Evolutionary conservation across 495 filamentous ascomycete species (phyloP), one percentile per base, ranked within the genome.

Genomic region (Penicillium egyptiacum): DNA sequence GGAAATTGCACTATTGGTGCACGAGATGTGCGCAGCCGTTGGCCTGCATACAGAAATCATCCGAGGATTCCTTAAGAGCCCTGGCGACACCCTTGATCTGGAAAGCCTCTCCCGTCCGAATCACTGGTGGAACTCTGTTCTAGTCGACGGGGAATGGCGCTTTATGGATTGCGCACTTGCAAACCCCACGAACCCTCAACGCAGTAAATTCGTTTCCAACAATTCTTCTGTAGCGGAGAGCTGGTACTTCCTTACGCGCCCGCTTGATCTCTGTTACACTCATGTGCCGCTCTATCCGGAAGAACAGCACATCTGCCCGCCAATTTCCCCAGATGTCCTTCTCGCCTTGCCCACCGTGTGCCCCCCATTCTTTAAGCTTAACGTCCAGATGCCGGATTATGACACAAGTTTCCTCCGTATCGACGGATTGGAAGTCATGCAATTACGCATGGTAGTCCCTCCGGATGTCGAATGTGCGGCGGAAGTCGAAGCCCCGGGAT

Each of bases 91-190:
- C 2, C 79, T 91, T 16, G 92, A 97, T 33, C 72, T 89, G 23
- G 87, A 86, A 46, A 74, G 72, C 44, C 81, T 87, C 14, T 83
- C 88, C 53, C 84, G 87, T 35, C 83, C 93, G 8, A 99, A 99
- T 62, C 94, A 99, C 77, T 97, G 90, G 88, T 99, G 94, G 94
- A 99, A 99, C 65, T 87, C 91, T 2, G 92, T 99, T 3, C 73
- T 96, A 37, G 86, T 96, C 11, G 95, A 99, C 64, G 87, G 89
- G 16, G 90, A 96, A 71, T 99, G 94, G 94, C 87, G 94, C 46
- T 86, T 97, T 57, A 93, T 99, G 82, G 94, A 99, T 70, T 95
- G 90, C 65, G 91, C 91, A 19, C 79, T 99, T 30, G 91, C 95
- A 23, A 90, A 85, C 55, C 92, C 94, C 30, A 95, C 93, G 0